Percentiles rank a stretch among this genome's conserved stretches.
phyloP scores from a whole-genome alignment of 75 land plant genomes.

The Larix kaempferi region DNA sequence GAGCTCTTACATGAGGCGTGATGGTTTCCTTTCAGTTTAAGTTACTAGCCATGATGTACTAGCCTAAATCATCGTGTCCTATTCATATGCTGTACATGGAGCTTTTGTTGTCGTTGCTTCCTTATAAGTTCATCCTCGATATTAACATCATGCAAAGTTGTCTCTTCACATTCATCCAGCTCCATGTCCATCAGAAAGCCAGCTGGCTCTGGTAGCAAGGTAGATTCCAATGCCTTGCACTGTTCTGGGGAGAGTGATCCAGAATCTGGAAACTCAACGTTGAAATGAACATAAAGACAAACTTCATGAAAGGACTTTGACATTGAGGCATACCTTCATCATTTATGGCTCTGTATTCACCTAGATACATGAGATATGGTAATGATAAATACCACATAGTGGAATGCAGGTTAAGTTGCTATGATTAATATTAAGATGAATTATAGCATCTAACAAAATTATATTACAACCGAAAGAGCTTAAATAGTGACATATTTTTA shows the following conservation, averaged over 20 bases:
- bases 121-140: conserved; percentile 46
- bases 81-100: no score
- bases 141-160: conserved; percentile 58
- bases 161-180: conserved; percentile 67
- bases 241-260: conserved; percentile 48
- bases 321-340: conserved; percentile 77
- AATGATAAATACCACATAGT: no score
- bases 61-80: conserved; percentile 16
- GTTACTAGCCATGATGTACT: no score
- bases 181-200: conserved; percentile 34
- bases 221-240: conserved; percentile 26
- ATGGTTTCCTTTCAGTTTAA: no score
- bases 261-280: conserved; percentile 64
- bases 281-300: conserved; percentile 57
- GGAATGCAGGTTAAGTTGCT: no score
- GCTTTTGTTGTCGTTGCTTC: conserved; percentile 40
- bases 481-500: neutral
- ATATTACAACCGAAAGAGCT: neutral
- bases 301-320: conserved; percentile 71
- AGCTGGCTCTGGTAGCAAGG: conserved; percentile 26
- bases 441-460: no score
- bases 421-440: no score
- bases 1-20: no score
- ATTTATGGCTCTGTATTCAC: conserved; percentile 62
- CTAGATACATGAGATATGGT: conserved; percentile 16